Percentiles rank a stretch among this genome's conserved stretches.
Evolutionary conservation across 2,329 filamentous ascomycete species (phyloP).

Genomic region (Microascus cirrosus): DNA sequence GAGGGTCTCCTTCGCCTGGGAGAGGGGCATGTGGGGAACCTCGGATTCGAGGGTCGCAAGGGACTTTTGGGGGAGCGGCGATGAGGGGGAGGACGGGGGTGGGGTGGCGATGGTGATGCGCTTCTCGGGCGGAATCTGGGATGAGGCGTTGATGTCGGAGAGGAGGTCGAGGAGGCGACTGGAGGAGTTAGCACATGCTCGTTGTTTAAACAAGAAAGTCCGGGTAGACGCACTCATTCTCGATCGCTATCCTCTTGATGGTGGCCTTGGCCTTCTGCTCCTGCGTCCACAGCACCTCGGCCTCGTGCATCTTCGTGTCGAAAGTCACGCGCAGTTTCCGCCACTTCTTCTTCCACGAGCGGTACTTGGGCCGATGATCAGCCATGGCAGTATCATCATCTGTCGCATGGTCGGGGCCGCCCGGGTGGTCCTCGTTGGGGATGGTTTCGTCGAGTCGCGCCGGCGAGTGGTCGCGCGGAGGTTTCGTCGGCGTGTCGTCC

Average conservation of each 20-base stretch:
- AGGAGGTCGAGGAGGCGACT: conserved; percentile 85
- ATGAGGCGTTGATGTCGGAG: conserved; percentile 76
- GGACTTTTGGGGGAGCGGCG: conserved; percentile 34
- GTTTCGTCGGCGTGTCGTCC: conserved; percentile 2
- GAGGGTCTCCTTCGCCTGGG: conserved; percentile 49
- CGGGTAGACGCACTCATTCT: conserved; percentile 67
- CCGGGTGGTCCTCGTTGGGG: background rate
- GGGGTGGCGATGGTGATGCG: conserved; percentile 46
- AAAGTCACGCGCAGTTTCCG: conserved; percentile 78
- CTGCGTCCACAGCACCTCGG: conserved; percentile 70
- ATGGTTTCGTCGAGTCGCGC: background rate
- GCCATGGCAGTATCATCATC: conserved; percentile 35
- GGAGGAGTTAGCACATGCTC: conserved; percentile 1
- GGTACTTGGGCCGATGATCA: conserved; percentile 26
- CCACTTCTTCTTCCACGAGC: conserved; percentile 86
- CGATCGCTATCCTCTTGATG: conserved; percentile 72
- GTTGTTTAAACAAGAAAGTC: conserved; percentile 7
- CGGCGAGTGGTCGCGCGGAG: background rate
- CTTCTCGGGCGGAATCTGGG: conserved; percentile 63
- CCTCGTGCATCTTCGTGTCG: conserved; percentile 66
- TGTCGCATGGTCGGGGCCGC: background rate
- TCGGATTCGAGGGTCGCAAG: conserved; percentile 37
- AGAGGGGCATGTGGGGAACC: conserved; percentile 39
- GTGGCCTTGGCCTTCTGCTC: conserved; percentile 73
- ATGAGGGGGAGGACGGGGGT: background rate